These are phyloP conservation scores for Corymbia maculata DNA, from an alignment of 345 rosid species.

Conservation along the genomic window DNA sequence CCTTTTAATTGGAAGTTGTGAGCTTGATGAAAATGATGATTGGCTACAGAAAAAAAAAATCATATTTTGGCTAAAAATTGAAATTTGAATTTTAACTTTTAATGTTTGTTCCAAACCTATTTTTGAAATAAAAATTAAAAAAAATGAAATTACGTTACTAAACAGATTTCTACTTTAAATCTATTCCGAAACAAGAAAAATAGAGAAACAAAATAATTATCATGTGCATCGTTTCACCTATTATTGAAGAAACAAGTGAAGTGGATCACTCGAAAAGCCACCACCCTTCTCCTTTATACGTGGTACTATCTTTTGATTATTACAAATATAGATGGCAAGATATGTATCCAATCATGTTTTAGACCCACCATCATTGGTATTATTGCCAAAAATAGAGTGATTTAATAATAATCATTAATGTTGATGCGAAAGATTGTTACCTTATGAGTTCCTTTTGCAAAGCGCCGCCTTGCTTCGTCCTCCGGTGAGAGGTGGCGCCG, in stretches of 20 bases:
- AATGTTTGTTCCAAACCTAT: no score
- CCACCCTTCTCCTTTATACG: not conserved
- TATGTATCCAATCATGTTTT: not conserved
- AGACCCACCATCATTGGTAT: not conserved
- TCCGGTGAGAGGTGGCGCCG: slow-evolving; percentile 22
- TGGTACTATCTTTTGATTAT: not conserved
- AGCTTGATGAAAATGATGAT: not conserved
- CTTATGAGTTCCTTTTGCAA: slow-evolving; percentile 23
- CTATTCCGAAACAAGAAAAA: not conserved
- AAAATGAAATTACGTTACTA: no score
- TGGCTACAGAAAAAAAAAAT: not conserved
- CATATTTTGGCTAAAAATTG: no score
- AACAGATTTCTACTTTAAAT: no score
- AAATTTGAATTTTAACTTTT: no score
- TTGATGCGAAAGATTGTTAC: not conserved
- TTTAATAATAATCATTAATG: not conserved
- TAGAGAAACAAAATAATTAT: no score
- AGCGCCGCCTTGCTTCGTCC: slow-evolving; percentile 24
- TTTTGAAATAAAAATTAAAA: no score
- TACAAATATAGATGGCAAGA: not conserved
- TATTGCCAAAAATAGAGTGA: not conserved
- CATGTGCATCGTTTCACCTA: not conserved
- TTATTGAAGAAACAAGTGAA: not conserved
- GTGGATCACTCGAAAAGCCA: not conserved
- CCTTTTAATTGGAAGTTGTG: not conserved